These are phyloP conservation scores for Candida sp. DNA, from an alignment of 1,139 yeast genomes.

Conservation along the genomic window DNA sequence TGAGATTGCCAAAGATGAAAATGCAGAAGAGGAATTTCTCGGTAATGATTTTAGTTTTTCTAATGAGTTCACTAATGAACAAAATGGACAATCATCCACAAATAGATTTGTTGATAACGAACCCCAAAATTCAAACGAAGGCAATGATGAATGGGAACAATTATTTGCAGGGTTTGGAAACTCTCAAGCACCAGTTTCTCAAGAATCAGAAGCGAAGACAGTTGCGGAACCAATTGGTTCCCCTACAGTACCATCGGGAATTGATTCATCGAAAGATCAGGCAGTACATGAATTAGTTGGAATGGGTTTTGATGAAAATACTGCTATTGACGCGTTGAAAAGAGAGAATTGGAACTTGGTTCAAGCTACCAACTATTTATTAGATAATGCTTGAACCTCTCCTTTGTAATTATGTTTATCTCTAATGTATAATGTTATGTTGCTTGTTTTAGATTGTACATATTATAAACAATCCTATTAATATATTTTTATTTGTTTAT, in stretches of 20 bases:
- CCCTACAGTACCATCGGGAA: neutral
- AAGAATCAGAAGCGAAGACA: neutral
- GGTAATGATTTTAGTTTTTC: slow-evolving; percentile 24
- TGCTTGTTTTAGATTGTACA: too few species aligned
- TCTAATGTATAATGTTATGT: neutral
- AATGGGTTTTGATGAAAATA: slow-evolving; percentile 79
- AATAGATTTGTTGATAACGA: slow-evolving; percentile 10
- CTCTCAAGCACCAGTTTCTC: slow-evolving; percentile 22
- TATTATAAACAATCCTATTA: too few species aligned
- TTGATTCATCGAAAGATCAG: slow-evolving; percentile 10
- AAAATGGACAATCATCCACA: slow-evolving; percentile 25
- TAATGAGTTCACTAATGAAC: slow-evolving; percentile 39
- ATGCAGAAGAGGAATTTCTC: slow-evolving; percentile 20
- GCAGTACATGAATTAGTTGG: slow-evolving; percentile 71
- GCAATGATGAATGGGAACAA: slow-evolving; percentile 90
- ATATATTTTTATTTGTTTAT: too few species aligned
- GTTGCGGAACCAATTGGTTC: neutral
- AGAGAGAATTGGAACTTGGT: slow-evolving; percentile 73
- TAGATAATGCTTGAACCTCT: slow-evolving; percentile 55
- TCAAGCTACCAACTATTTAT: slow-evolving; percentile 77
- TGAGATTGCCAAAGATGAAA: slow-evolving; percentile 43
- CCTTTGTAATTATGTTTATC: neutral
- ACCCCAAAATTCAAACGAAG: slow-evolving; percentile 11
- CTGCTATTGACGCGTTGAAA: slow-evolving; percentile 66
- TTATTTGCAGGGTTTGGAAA: slow-evolving; percentile 88